Conservation (phyloP, 805 yeast species). For the Myxozyma lipomycoides region DNA sequence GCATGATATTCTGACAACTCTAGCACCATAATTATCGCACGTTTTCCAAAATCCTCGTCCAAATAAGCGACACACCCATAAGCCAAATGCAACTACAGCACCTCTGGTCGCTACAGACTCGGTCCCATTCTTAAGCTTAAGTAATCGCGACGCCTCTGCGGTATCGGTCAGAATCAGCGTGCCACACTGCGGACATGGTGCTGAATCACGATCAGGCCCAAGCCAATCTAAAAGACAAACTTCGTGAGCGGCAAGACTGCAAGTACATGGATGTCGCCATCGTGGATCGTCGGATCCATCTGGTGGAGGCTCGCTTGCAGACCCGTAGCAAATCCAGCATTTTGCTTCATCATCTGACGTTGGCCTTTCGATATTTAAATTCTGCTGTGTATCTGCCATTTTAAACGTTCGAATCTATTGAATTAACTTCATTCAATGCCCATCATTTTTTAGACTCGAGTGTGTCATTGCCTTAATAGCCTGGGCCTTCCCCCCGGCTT, state of each 20-base stretch:
- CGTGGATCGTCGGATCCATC: conserved; percentile 34
- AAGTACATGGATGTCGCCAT: conserved; percentile 47
- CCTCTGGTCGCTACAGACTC: conserved; percentile 24
- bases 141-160: conserved; percentile 1
- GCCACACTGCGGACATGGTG: conserved; percentile 24
- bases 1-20: background rate
- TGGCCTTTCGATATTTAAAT: background rate
- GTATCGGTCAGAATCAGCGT: conserved; percentile 6
- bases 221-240: conserved; percentile 44
- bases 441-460: too few relatives aligned
- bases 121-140: conserved; percentile 4
- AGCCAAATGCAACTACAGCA: conserved; percentile 7
- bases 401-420: too few relatives aligned
- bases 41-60: conserved; percentile 5
- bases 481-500: too few relatives aligned
- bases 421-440: too few relatives aligned
- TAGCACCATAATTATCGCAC: background rate
- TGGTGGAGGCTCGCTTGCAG: conserved; percentile 38
- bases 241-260: conserved; percentile 47
- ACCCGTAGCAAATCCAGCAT: conserved; percentile 40
- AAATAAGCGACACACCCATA: conserved; percentile 33
- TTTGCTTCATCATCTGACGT: conserved; percentile 30
- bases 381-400: background rate
- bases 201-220: conserved; percentile 10
- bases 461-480: too few relatives aligned